Conservation (phyloP, 371 early-diverging fungal genomes). For the Zancudomyces culisetae region DNA sequence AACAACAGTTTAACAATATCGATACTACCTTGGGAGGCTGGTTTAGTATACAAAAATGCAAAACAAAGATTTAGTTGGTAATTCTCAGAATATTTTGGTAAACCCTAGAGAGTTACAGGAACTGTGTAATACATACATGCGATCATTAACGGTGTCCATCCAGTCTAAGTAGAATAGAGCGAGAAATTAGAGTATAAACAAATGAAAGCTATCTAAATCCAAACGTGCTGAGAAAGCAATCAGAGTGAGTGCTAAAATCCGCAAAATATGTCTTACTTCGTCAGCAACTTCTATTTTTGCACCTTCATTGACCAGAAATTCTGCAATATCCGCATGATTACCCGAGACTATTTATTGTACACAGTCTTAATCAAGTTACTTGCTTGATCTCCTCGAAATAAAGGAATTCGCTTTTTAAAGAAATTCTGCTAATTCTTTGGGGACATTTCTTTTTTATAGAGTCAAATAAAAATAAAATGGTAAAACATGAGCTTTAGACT, state of each 20-base stretch:
- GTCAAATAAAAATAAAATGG: too few species aligned
- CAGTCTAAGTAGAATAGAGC: constrained; percentile 1
- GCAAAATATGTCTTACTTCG: neutral
- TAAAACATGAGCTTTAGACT: too few species aligned
- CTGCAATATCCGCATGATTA: neutral
- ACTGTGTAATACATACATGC: neutral
- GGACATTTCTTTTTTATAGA: too few species aligned
- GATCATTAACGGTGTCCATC: constrained; percentile 4
- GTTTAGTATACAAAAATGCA: neutral
- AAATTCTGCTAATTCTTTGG: too few species aligned
- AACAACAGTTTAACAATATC: neutral
- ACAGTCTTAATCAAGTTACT: too few species aligned
- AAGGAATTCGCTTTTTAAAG: too few species aligned
- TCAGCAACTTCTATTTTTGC: neutral
- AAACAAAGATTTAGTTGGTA: neutral
- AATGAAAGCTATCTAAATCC: too few species aligned
- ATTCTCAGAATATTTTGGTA: neutral
- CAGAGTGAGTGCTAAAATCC: too few species aligned
- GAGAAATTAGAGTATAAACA: too few species aligned
- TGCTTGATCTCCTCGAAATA: too few species aligned
- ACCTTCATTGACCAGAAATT: neutral
- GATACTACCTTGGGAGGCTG: neutral
- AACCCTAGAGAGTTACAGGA: too few species aligned
- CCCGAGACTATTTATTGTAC: neutral
- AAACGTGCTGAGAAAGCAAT: too few species aligned